phyloP scores from a whole-genome alignment of 345 rosid genomes.

The Arabis hirsuta region DNA sequence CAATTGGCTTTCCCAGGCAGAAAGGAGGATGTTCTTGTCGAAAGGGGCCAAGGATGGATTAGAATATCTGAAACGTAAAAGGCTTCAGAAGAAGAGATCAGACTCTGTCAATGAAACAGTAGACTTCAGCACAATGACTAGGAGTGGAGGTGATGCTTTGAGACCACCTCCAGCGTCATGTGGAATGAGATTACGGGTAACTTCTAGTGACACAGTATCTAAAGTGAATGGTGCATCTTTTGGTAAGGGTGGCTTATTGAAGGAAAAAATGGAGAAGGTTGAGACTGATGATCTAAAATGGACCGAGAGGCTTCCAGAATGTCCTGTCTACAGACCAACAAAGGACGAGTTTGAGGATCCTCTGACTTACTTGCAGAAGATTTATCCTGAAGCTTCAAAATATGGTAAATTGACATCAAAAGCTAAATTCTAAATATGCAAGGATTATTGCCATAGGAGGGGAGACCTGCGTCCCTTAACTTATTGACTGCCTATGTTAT shows the following conservation, averaged over 20 bases:
- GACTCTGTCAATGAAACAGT: conserved; percentile 48
- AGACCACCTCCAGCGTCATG: conserved; percentile 68
- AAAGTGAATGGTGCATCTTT: conserved; percentile 45
- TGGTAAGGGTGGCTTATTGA: conserved; percentile 56
- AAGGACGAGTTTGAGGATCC: conserved; percentile 98
- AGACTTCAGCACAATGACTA: conserved; percentile 56
- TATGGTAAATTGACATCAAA: conserved; percentile 57
- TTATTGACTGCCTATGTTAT: conserved; percentile 19
- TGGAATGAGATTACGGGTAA: conserved; percentile 72
- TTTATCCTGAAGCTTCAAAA: conserved; percentile 93
- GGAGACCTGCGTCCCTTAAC: background rate
- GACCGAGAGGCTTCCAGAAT: conserved; percentile 86
- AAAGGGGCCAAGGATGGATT: conserved; percentile 74
- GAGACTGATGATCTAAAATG: conserved; percentile 77
- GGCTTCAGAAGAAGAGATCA: conserved; percentile 76
- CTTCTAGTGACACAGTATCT: conserved; percentile 49
- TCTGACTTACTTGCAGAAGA: conserved; percentile 83
- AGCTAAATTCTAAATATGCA: conserved; percentile 8
- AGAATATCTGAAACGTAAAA: conserved; percentile 81
- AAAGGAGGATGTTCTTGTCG: conserved; percentile 78
- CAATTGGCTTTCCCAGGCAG: conserved; percentile 65
- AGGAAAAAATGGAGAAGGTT: conserved; percentile 76
- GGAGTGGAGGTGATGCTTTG: conserved; percentile 91
- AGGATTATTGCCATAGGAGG: background rate
- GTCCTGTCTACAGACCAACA: conserved; percentile 94